Evolutionary conservation across 2,329 filamentous ascomycete genomes (phyloP).

Genomic region (Boeremia exigua): DNA sequence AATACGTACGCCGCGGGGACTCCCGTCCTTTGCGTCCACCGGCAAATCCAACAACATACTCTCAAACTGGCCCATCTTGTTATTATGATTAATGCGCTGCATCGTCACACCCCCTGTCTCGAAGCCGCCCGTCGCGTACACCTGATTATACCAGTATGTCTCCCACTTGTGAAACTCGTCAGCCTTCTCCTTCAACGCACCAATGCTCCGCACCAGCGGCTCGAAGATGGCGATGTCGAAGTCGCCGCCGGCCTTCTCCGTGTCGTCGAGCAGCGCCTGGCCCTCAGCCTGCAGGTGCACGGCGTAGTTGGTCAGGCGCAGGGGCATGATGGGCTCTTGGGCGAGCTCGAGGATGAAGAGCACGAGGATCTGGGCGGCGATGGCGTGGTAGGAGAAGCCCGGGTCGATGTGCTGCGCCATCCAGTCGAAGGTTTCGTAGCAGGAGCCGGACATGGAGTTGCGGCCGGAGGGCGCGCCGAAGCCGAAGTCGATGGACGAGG

Average conservation of each 20-base stretch:
- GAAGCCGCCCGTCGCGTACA: conserved; percentile 75
- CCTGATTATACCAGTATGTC: conserved; percentile 73
- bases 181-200: conserved; percentile 65
- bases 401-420: conserved; percentile 82
- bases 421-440: conserved; percentile 90
- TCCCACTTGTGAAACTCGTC: conserved; percentile 78
- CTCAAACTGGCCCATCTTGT: conserved; percentile 81
- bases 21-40: conserved; percentile 52
- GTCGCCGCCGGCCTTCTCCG: conserved; percentile 52
- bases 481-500: conserved; percentile 82
- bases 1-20: conserved; percentile 67
- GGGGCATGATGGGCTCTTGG: conserved; percentile 80
- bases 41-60: conserved; percentile 80
- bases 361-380: conserved; percentile 79
- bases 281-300: conserved; percentile 68
- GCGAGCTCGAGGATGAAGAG: conserved; percentile 85
- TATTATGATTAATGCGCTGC: conserved; percentile 77
- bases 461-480: conserved; percentile 60
- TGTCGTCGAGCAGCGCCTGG: conserved; percentile 69
- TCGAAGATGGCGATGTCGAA: conserved; percentile 59
- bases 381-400: conserved; percentile 78
- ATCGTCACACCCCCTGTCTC: conserved; percentile 73
- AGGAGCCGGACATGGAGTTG: conserved; percentile 75
- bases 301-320: conserved; percentile 79
- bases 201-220: conserved; percentile 68